Base-by-base conservation (phyloP, 495 filamentous ascomycete species). In the Talaromyces trachyspermus region DNA sequence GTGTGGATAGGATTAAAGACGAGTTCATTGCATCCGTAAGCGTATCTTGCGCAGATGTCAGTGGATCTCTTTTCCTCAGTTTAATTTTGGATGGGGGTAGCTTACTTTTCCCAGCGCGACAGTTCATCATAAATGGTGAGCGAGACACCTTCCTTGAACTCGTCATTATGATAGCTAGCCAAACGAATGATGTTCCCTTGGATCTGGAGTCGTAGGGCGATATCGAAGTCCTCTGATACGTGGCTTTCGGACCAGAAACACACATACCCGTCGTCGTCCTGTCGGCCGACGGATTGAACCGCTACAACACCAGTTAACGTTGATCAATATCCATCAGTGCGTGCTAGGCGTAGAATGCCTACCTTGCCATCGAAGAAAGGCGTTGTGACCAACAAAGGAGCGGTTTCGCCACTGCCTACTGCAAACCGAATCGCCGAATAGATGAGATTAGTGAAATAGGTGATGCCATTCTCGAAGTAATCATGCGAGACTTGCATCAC, bases 341-440 rank as follows among this genome's bases (percentile, higher is more conserved):
- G 77, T n/a, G n/a, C n/a, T n/a, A n/a, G 11, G 19, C 36, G 87
- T 78, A 48, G 83, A 70, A 61, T 88, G 85, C 43, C 88, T 77
- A 44, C 86, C 85, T 39, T 76, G 73, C 85, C 85, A 90, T 46
- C 85, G 80, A 26, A 90, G 76, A 49, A 89, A 78, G 35, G 85
- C 85, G 57, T 89, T 89, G 68, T 89, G 85, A 15, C 81, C 81
- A 52, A 84, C 81, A 47, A 84, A 84, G 65, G 65, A 29, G 65
- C 63, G 15, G 62, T 61, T 24, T 69, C 65, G 29, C 65, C 65
- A 41, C 52, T 59, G 27, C 60, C 52, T 4, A 69, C 65, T 8
- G 65, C 56, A 52, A 61, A 69, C 18, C 56, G 55, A 41, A 69
- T 69, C 24, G 65, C 59, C 1, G 66, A 64, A 51, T 70, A 70